phyloP scores from a whole-genome alignment of 2,329 filamentous ascomycete species.

The Fusarium irregulare region DNA sequence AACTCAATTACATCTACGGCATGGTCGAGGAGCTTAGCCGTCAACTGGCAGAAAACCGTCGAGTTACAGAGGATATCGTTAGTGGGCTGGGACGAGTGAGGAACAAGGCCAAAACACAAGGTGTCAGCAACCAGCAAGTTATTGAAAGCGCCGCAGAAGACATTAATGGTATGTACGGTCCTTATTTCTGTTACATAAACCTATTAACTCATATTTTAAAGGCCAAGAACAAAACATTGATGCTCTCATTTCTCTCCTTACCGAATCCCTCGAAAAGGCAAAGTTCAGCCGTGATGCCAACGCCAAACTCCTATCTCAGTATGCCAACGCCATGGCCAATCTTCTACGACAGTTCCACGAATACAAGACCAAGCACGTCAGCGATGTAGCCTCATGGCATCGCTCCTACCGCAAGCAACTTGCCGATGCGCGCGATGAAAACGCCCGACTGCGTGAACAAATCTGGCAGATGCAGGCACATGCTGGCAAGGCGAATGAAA shows the following conservation, averaged over 20 bases:
- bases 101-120: conserved; percentile 63
- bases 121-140: conserved; percentile 68
- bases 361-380: conserved; percentile 72
- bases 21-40: conserved; percentile 75
- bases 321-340: conserved; percentile 65
- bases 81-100: conserved; percentile 71
- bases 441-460: conserved; percentile 70
- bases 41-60: conserved; percentile 70
- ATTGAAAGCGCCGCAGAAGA: conserved; percentile 67
- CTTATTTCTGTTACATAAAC: background rate
- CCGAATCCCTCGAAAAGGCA: conserved; percentile 71
- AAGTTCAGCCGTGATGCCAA: conserved; percentile 71
- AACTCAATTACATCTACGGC: conserved; percentile 74
- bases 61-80: conserved; percentile 72
- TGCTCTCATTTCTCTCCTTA: conserved; percentile 68
- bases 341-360: conserved; percentile 74
- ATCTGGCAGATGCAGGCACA: conserved; percentile 75
- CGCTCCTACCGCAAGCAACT: conserved; percentile 73
- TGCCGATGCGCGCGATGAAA: conserved; percentile 73
- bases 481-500: conserved; percentile 67
- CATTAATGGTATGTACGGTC: conserved; percentile 60
- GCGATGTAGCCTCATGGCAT: conserved; percentile 73
- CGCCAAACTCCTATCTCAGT: conserved; percentile 66
- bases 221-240: conserved; percentile 71
- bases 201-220: conserved; percentile 44